A percentile compares a stretch with the other conserved stretches of the same genome.
Evolutionary conservation across 2,329 filamentous ascomycete species (phyloP).

Genomic region (Fusarium robinianum): DNA sequence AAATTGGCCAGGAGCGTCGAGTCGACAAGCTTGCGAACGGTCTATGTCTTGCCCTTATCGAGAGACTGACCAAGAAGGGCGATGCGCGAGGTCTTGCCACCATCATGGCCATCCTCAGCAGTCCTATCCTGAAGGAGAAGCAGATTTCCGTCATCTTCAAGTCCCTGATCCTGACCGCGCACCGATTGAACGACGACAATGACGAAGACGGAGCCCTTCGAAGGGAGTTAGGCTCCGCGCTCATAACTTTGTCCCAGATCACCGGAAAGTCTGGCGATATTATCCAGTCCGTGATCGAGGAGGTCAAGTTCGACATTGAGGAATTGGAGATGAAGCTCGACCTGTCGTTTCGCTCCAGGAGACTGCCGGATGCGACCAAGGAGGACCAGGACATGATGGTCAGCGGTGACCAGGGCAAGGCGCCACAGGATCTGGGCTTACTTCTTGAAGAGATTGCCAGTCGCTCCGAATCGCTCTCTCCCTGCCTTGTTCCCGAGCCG

Average conservation of each 20-base stretch:
- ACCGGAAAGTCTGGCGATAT: conserved; percentile 62
- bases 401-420: conserved; percentile 32
- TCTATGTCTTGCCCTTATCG: conserved; percentile 67
- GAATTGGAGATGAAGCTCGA: conserved; percentile 76
- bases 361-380: conserved; percentile 53
- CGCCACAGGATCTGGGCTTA: conserved; percentile 45
- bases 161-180: conserved; percentile 63
- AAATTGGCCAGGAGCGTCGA: conserved; percentile 66
- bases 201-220: conserved; percentile 61
- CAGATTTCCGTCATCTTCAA: conserved; percentile 70
- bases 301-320: conserved; percentile 72
- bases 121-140: conserved; percentile 63
- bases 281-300: conserved; percentile 69
- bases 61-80: conserved; percentile 63
- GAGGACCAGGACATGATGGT: conserved; percentile 50
- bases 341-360: conserved; percentile 64
- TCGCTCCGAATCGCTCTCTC: conserved; percentile 46
- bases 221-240: conserved; percentile 65
- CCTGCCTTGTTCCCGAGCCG: conserved; percentile 57
- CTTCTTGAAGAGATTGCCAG: conserved; percentile 47
- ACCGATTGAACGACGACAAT: conserved; percentile 59
- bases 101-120: conserved; percentile 65
- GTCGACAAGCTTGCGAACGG: conserved; percentile 75
- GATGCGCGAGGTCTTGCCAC: conserved; percentile 60
- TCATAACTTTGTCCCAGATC: conserved; percentile 68